Evolutionary conservation across 768 basidiomycete species (phyloP).

Genomic region (Botryobasidium botryosum): DNA sequence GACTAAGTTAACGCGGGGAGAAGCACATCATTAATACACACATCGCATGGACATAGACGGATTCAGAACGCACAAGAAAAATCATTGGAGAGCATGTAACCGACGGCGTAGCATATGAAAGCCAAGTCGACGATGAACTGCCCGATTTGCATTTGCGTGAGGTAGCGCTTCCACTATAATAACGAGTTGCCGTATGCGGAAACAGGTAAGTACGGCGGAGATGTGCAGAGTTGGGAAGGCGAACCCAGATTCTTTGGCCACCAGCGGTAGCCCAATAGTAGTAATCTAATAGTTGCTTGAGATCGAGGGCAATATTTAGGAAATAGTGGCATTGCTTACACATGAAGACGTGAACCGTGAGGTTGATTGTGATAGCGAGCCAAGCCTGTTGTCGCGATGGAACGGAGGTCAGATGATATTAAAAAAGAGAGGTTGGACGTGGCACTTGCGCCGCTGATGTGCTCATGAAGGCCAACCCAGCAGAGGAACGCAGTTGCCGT

Average conservation of each 20-base stretch:
- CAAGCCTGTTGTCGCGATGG: no score
- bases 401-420: no score
- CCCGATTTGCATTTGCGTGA: conserved; percentile 89
- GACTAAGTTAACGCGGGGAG: no score
- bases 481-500: conserved; percentile 93
- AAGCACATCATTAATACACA: no score
- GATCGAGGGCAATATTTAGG: conserved; percentile 1
- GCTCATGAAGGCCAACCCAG: conserved; percentile 85
- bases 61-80: no score
- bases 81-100: no score
- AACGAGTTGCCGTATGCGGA: no score
- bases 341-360: conserved; percentile 93
- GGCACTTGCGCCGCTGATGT: conserved; percentile 71
- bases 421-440: no score
- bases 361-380: conserved; percentile 84
- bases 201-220: conserved; percentile 7
- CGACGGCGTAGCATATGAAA: conserved; percentile 88
- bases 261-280: conserved; percentile 98
- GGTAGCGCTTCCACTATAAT: conserved; percentile 93
- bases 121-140: conserved; percentile 93
- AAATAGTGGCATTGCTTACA: conserved; percentile 50
- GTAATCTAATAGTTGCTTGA: conserved; percentile 54
- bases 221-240: no score
- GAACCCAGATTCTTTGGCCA: conserved; percentile 90
- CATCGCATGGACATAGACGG: no score